These are phyloP conservation scores for Neurospora crassa DNA, from an alignment of 2,329 filamentous ascomycete species.

Conservation along the genomic window DNA sequence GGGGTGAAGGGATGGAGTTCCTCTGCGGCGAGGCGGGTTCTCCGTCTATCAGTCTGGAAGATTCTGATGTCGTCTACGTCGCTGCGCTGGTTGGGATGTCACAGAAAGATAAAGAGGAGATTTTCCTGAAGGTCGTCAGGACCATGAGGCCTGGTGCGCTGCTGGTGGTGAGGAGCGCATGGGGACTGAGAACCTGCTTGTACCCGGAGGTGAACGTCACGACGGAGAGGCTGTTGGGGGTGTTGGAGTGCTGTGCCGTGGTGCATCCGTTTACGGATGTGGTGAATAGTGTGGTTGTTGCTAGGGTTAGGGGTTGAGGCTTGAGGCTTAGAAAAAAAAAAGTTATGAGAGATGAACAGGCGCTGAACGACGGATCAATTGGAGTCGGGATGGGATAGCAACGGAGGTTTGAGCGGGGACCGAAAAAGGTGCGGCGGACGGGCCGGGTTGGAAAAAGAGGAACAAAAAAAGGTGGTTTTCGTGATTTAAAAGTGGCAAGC, in stretches of 20 bases:
- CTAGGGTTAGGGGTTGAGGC: conserved; percentile 9
- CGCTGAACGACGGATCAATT: no score
- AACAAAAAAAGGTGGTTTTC: no score
- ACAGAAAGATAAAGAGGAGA: conserved; percentile 30
- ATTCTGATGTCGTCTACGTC: conserved; percentile 37
- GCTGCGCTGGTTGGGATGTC: conserved; percentile 38
- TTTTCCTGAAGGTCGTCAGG: conserved; percentile 26
- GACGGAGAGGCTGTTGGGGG: conserved; percentile 21
- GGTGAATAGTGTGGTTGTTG: conserved; percentile 39
- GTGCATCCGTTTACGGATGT: conserved; percentile 39
- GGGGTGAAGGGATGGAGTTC: conserved; percentile 15
- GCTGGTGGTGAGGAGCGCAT: conserved; percentile 35
- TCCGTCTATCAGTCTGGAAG: conserved; percentile 18
- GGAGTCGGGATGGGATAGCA: no score
- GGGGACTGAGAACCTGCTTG: conserved; percentile 32
- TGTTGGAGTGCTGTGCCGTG: conserved; percentile 30
- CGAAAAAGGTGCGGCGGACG: no score
- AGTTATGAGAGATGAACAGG: no score
- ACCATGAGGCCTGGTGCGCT: conserved; percentile 32
- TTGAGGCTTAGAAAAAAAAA: no score
- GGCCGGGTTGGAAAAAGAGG: no score
- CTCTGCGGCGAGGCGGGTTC: conserved; percentile 24
- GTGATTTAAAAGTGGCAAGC: no score
- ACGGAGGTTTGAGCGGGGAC: no score
- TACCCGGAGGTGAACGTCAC: conserved; percentile 37